A percentile compares a stretch with the other conserved stretches of the same genome.
Conservation (phyloP, 2,329 filamentous ascomycete species). For the Fusarium graminum region DNA sequence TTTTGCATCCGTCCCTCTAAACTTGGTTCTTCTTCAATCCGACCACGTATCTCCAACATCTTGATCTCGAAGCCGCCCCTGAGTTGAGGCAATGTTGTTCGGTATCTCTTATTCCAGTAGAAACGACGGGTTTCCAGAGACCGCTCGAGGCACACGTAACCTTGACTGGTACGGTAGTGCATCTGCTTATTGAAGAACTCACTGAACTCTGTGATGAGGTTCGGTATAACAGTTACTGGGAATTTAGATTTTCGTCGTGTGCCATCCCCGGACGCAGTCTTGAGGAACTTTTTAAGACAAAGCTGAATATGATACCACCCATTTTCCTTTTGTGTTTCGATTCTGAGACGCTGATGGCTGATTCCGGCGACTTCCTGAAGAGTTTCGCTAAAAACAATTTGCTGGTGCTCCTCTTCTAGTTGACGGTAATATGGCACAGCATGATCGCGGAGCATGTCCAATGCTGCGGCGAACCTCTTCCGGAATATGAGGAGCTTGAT, state of each 20-base stretch:
- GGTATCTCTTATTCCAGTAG: constrained; percentile 38
- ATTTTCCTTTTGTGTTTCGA: constrained; percentile 53
- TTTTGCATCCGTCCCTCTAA: constrained; percentile 7
- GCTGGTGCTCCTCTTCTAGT: constrained; percentile 45
- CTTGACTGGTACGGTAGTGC: constrained; percentile 53
- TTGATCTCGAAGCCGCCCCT: constrained; percentile 27
- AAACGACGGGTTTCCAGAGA: constrained; percentile 41
- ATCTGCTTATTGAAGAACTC: constrained; percentile 53
- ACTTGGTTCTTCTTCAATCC: constrained; percentile 29
- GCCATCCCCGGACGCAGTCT: constrained; percentile 40
- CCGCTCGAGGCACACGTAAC: constrained; percentile 47
- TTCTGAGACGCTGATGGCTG: constrained; percentile 47
- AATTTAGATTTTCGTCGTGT: constrained; percentile 43
- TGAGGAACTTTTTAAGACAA: constrained; percentile 50
- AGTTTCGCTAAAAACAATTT: constrained; percentile 52
- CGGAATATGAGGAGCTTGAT: constrained; percentile 56
- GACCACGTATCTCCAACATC: constrained; percentile 28
- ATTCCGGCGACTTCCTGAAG: constrained; percentile 41
- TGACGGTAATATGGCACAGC: constrained; percentile 56
- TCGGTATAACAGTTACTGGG: constrained; percentile 46
- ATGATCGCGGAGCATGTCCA: constrained; percentile 56
- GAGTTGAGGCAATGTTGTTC: constrained; percentile 49
- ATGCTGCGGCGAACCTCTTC: constrained; percentile 49
- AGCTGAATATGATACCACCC: constrained; percentile 50
- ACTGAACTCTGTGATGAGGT: constrained; percentile 52